A percentile compares a stretch with the other conserved stretches of the same genome.
These are phyloP conservation scores for Nitzschia putrida DNA, from an alignment of 108 stramenopile species.

Conservation along the genomic window DNA sequence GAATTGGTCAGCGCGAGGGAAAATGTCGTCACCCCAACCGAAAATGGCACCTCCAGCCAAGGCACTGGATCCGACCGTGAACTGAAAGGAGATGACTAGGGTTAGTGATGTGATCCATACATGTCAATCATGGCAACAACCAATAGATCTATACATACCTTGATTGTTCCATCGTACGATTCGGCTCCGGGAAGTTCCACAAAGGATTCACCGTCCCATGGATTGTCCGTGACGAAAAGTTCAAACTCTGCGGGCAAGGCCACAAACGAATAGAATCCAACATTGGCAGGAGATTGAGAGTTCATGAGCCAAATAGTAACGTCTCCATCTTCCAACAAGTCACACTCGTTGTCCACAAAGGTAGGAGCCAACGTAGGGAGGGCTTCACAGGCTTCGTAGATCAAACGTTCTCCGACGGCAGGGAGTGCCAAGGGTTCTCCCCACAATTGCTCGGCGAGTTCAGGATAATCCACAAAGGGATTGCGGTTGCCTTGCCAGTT, in stretches of 20 bases:
- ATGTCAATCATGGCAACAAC: not conserved
- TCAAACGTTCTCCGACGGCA: conserved; percentile 20
- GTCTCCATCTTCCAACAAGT: conserved; percentile 33
- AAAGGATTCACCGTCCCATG: conserved; percentile 42
- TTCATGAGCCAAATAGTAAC: conserved; percentile 31
- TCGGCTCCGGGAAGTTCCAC: conserved; percentile 13
- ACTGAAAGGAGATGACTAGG: too few relatives aligned
- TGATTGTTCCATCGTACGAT: conserved; percentile 27
- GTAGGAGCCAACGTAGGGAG: conserved; percentile 35
- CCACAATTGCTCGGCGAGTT: conserved; percentile 30
- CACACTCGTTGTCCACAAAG: conserved; percentile 24
- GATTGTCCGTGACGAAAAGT: conserved; percentile 53
- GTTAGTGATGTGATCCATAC: too few relatives aligned
- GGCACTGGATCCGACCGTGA: conserved; percentile 1
- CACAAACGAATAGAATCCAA: conserved; percentile 43
- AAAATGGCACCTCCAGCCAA: conserved; percentile 5
- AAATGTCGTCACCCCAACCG: conserved; percentile 4
- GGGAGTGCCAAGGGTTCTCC: conserved; percentile 24
- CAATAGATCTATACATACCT: conserved; percentile 19
- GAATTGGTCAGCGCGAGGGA: not conserved
- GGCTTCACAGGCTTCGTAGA: conserved; percentile 28
- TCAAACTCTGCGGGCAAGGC: conserved; percentile 31
- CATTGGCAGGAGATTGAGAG: conserved; percentile 23
- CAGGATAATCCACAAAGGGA: conserved; percentile 84
- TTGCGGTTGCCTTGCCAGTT: conserved; percentile 87